Percentiles rank a stretch among this genome's conserved stretches.
Evolutionary conservation across 2,329 filamentous ascomycete genomes (phyloP).

Genomic region (Aspergillus eucalypticola): DNA sequence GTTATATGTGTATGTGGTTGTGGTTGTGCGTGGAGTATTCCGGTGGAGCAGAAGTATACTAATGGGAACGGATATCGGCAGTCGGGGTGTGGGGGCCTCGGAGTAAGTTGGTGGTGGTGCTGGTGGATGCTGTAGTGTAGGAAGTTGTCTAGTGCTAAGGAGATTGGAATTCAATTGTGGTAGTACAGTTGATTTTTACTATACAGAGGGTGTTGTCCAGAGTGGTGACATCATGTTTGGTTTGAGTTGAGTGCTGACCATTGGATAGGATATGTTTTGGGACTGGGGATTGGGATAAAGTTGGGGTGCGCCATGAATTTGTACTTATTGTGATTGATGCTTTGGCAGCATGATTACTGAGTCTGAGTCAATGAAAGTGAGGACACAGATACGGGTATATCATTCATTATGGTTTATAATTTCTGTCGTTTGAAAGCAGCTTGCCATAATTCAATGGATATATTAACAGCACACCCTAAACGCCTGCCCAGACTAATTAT

Average conservation of each 20-base stretch:
- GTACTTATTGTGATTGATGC: too few species aligned
- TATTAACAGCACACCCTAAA: slow-evolving; percentile 5
- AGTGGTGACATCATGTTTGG: slow-evolving; percentile 5
- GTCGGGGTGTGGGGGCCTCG: neutral
- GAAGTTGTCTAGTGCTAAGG: neutral
- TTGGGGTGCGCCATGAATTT: too few species aligned
- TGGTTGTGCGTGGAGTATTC: neutral
- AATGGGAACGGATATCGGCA: slow-evolving; percentile 4
- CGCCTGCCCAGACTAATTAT: slow-evolving; percentile 11
- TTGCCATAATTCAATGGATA: neutral
- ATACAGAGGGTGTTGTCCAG: too few species aligned
- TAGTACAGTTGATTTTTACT: too few species aligned
- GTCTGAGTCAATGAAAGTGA: too few species aligned
- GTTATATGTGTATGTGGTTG: neutral
- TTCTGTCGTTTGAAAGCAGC: too few species aligned
- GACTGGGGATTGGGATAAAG: too few species aligned
- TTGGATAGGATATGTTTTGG: too few species aligned
- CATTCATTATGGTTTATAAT: too few species aligned
- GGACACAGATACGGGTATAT: too few species aligned
- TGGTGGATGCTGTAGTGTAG: too few species aligned
- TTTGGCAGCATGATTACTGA: too few species aligned
- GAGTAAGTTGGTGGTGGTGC: neutral
- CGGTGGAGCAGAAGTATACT: neutral
- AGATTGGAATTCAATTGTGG: neutral
- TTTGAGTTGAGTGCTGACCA: neutral